phyloP scores from a whole-genome alignment of 1,284 basidiomycete genomes.

The Mrakiaceae sp. region DNA sequence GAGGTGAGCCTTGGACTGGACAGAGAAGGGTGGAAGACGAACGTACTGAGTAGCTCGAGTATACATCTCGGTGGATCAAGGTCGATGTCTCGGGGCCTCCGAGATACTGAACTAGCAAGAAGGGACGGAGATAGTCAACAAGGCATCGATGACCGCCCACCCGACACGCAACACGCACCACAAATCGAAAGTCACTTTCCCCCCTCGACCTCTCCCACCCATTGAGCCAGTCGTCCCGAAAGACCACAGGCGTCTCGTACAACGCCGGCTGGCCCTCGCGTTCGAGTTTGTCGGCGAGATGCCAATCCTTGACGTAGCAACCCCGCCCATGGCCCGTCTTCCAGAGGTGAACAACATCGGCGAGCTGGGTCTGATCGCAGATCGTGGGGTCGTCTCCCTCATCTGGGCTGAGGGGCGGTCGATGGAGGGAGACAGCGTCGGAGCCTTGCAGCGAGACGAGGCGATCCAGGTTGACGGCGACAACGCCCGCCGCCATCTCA shows the following conservation, averaged over 20 bases:
- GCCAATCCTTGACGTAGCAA: constrained; percentile 48
- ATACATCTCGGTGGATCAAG: constrained; percentile 43
- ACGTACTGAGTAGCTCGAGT: constrained; percentile 40
- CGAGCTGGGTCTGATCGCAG: constrained; percentile 32
- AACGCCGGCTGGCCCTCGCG: constrained; percentile 28
- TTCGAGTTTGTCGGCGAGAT: constrained; percentile 35
- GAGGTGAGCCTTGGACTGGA: too few species aligned
- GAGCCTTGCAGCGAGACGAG: not conserved
- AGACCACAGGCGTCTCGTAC: constrained; percentile 38
- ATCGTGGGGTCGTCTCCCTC: constrained; percentile 28
- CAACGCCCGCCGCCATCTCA: too few species aligned
- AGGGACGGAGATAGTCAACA: too few species aligned
- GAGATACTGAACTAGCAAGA: constrained; percentile 28
- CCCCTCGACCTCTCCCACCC: constrained; percentile 21
- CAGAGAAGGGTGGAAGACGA: too few species aligned
- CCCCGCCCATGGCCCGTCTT: constrained; percentile 20
- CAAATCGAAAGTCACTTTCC: constrained; percentile 29
- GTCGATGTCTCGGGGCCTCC: constrained; percentile 38
- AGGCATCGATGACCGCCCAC: not conserved
- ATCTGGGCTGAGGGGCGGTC: constrained; percentile 14
- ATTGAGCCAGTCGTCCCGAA: constrained; percentile 45
- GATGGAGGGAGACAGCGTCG: not conserved
- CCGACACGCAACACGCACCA: constrained; percentile 18
- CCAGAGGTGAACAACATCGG: constrained; percentile 36
- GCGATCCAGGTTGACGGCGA: not conserved